Evolutionary conservation across 2,329 filamentous ascomycete species (phyloP).

Genomic region (Botryotinia narcissicola): DNA sequence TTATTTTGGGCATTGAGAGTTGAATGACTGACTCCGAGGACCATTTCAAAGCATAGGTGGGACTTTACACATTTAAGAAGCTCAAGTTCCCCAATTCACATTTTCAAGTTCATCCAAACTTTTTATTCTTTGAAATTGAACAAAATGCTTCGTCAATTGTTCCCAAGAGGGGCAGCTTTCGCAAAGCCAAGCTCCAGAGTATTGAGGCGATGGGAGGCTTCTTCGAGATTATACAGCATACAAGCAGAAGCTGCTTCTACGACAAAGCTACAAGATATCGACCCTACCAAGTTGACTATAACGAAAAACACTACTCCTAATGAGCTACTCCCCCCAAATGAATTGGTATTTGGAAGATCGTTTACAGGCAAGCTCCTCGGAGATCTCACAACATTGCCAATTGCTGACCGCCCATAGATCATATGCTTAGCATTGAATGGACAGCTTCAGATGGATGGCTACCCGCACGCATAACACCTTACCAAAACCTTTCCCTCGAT

Average conservation of each 20-base stretch:
- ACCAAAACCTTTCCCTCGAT: constrained; percentile 95
- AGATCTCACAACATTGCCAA: background rate
- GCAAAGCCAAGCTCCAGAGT: constrained; percentile 37
- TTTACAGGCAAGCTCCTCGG: constrained; percentile 70
- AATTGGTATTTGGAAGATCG: constrained; percentile 83
- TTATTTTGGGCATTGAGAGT: constrained; percentile 1
- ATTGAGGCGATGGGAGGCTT: constrained; percentile 38
- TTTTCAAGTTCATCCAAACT: background rate
- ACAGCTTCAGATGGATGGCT: constrained; percentile 73
- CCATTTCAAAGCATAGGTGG: constrained; percentile 3
- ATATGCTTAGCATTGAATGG: constrained; percentile 97
- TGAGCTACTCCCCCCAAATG: constrained; percentile 67
- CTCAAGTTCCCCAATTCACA: background rate
- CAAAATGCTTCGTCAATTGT: constrained; percentile 48
- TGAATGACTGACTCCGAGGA: background rate
- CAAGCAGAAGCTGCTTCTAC: constrained; percentile 38
- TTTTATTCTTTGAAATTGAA: constrained; percentile 16
- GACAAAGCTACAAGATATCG: constrained; percentile 62
- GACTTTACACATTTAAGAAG: constrained; percentile 4
- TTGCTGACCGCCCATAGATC: constrained; percentile 58
- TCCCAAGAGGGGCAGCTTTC: constrained; percentile 44
- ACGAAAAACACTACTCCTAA: constrained; percentile 75
- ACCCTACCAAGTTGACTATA: constrained; percentile 73
- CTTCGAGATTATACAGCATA: constrained; percentile 50
- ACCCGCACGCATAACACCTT: constrained; percentile 79